Evolutionary conservation across 2,329 filamentous ascomycete genomes (phyloP).

Genomic region (Talaromyces sp.): DNA sequence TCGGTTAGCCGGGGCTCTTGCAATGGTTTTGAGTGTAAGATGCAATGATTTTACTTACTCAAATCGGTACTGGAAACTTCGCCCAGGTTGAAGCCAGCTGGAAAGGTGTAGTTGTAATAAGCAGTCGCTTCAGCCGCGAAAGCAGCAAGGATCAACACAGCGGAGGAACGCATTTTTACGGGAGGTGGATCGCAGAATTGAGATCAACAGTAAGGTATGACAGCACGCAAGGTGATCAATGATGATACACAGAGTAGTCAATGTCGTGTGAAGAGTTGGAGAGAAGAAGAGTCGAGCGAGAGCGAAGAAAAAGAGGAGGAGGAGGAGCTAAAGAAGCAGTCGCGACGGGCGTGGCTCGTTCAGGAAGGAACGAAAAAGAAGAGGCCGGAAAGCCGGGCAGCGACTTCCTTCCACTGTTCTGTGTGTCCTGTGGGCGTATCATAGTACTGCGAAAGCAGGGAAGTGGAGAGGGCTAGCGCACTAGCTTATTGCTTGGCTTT

Average conservation of each 20-base stretch:
- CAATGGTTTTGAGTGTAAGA: neutral
- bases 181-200: constrained; percentile 3
- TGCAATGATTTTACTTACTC: neutral
- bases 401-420: too few relatives aligned
- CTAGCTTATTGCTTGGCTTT: neutral
- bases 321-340: constrained; percentile 5
- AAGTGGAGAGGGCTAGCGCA: neutral
- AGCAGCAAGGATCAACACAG: constrained; percentile 19
- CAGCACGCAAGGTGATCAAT: neutral
- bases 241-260: neutral
- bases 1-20: neutral
- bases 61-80: constrained; percentile 30
- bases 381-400: constrained; percentile 8
- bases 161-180: constrained; percentile 19
- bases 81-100: constrained; percentile 43
- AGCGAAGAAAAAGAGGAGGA: neutral
- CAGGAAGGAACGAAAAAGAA: constrained; percentile 6
- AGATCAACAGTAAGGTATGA: constrained; percentile 9
- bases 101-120: constrained; percentile 47
- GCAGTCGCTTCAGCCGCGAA: constrained; percentile 16
- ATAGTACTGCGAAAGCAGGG: neutral
- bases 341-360: neutral
- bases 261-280: neutral
- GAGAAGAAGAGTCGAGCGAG: neutral
- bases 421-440: too few relatives aligned